phyloP scores from a whole-genome alignment of 106 monocot genomes.

The Dendrobium chrysotoxum region DNA sequence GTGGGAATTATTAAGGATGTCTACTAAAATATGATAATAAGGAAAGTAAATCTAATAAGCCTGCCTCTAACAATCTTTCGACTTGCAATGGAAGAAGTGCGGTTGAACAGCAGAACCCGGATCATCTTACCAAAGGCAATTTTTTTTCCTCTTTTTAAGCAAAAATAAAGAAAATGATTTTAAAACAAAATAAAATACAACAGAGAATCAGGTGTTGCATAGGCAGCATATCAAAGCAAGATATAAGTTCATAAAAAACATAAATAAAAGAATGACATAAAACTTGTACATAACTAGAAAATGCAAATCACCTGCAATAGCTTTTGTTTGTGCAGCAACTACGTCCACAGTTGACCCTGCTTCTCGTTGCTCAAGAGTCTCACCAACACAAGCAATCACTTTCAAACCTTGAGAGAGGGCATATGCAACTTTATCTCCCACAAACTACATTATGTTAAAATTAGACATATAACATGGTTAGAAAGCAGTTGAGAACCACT shows the following conservation, averaged over 20 bases:
- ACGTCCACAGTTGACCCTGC: constrained; percentile 78
- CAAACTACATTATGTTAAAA: constrained; percentile 42
- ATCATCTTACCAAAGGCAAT: no score
- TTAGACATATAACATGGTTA: no score
- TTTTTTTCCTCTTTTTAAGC: no score
- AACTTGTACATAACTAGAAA: background rate
- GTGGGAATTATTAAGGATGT: background rate
- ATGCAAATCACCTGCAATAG: constrained; percentile 58
- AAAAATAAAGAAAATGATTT: no score
- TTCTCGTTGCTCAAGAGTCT: constrained; percentile 87
- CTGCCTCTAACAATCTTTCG: no score
- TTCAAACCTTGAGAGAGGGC: constrained; percentile 79
- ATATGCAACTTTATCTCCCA: constrained; percentile 93
- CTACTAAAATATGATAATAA: background rate
- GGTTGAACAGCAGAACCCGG: no score
- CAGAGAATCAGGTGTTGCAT: no score
- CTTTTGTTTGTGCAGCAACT: constrained; percentile 86
- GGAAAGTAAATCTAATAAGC: background rate
- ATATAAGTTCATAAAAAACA: background rate
- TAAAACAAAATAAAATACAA: no score
- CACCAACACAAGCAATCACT: constrained; percentile 96
- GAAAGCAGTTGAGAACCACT: no score
- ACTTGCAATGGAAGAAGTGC: no score
- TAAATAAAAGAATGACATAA: background rate
- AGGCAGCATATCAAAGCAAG: no score